Conservation (phyloP, 768 basidiomycete genomes). For the Mrakia frigida region DNA sequence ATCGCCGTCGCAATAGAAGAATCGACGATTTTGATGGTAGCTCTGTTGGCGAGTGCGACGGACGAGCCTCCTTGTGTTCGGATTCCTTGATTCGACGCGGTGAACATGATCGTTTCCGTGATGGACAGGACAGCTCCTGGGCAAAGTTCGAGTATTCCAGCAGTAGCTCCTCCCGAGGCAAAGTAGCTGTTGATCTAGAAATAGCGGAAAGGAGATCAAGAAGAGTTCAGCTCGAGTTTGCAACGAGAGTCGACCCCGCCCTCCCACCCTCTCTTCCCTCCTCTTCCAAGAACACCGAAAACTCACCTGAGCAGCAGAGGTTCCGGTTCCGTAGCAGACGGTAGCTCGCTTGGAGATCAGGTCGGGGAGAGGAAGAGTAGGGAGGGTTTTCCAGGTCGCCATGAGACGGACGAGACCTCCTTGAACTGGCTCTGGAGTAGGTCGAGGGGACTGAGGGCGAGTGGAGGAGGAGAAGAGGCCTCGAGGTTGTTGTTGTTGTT, state of each 20-base stretch:
- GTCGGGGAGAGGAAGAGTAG: not conserved
- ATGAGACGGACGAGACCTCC: not conserved
- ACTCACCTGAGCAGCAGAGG: not conserved
- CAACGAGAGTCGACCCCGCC: too few relatives aligned
- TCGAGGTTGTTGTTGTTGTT: too few relatives aligned
- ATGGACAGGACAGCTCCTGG: not conserved
- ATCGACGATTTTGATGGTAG: not conserved
- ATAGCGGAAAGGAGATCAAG: too few relatives aligned
- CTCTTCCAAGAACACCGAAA: too few relatives aligned
- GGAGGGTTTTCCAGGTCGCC: not conserved
- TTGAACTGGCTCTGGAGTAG: not conserved
- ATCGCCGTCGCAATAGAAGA: conserved; percentile 1
- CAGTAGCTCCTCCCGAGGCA: not conserved
- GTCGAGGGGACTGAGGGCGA: not conserved
- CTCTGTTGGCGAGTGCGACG: not conserved
- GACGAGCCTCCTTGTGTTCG: not conserved
- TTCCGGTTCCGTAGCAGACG: not conserved
- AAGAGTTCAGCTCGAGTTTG: too few relatives aligned
- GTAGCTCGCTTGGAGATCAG: not conserved
- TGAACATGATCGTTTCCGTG: conserved; percentile 16
- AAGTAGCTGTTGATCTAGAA: not conserved
- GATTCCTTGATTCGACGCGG: conserved; percentile 1
- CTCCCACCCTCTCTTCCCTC: too few relatives aligned
- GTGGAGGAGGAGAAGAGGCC: not conserved
- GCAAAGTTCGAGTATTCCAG: not conserved